Conservation (phyloP, 495 filamentous ascomycete species). For the Elaphomyces granulatus region DNA sequence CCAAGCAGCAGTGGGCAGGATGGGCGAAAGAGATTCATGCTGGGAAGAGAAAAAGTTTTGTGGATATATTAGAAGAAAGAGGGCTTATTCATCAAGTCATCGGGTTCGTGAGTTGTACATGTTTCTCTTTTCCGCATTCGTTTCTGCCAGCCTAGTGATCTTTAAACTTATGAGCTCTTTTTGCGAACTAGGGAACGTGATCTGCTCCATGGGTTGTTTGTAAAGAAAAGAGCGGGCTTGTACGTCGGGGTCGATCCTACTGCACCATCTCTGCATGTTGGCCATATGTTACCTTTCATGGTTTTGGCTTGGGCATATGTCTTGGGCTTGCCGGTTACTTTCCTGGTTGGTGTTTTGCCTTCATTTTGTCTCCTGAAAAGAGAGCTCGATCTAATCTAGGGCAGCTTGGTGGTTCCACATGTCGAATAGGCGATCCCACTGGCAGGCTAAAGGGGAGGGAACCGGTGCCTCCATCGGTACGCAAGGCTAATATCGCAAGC, state of each 20-base stretch:
- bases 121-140: background rate
- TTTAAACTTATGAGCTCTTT: slow-evolving; percentile 2
- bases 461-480: slow-evolving; percentile 35
- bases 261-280: slow-evolving; percentile 77
- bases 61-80: slow-evolving; percentile 60
- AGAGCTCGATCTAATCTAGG: slow-evolving; percentile 12
- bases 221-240: slow-evolving; percentile 51
- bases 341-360: slow-evolving; percentile 36
- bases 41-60: slow-evolving; percentile 48
- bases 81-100: slow-evolving; percentile 68
- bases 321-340: slow-evolving; percentile 59
- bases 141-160: background rate
- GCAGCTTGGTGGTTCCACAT: slow-evolving; percentile 72
- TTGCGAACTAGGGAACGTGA: slow-evolving; percentile 36
- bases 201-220: slow-evolving; percentile 55
- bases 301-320: slow-evolving; percentile 85
- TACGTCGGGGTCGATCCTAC: slow-evolving; percentile 93
- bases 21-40: slow-evolving; percentile 41
- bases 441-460: slow-evolving; percentile 55
- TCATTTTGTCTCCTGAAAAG: background rate
- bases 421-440: slow-evolving; percentile 76
- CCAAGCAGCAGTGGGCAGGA: slow-evolving; percentile 40
- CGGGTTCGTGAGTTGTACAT: slow-evolving; percentile 41
- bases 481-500: slow-evolving; percentile 54
- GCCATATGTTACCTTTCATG: slow-evolving; percentile 90